Conservation (phyloP, 257 asterid genomes). For the Nicotiana obtusifolia region DNA sequence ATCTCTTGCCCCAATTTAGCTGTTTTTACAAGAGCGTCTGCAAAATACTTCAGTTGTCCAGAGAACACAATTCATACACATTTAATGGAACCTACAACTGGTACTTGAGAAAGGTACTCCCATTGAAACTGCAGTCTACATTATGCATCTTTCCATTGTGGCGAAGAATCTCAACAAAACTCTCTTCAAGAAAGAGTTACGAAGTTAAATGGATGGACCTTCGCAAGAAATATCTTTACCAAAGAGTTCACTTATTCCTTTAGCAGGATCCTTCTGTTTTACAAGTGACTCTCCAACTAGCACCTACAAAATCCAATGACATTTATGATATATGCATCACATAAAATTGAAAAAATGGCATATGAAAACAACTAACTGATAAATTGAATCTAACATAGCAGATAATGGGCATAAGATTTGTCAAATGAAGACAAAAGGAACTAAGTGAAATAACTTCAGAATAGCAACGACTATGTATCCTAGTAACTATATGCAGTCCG, state of each 20-base stretch:
- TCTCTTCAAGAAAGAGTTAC: neutral
- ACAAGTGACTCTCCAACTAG: conserved; percentile 85
- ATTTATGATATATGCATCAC: too few species aligned
- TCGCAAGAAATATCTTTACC: conserved; percentile 62
- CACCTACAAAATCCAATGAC: conserved; percentile 37
- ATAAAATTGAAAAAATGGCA: neutral
- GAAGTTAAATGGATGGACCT: neutral
- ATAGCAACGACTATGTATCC: neutral
- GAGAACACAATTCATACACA: too few species aligned
- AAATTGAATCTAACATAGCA: neutral
- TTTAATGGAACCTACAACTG: too few species aligned
- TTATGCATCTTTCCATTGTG: neutral
- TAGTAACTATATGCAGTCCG: neutral
- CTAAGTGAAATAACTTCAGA: neutral
- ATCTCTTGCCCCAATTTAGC: too few species aligned
- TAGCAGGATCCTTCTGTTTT: conserved; percentile 57
- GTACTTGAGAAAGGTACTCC: too few species aligned
- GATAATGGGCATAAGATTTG: neutral
- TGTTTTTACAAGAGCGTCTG: too few species aligned
- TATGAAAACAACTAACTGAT: neutral
- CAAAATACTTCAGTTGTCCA: too few species aligned
- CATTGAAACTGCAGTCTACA: too few species aligned
- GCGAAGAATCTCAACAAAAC: conserved; percentile 1
- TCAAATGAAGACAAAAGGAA: neutral
- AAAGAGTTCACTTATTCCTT: conserved; percentile 57